phyloP scores from a whole-genome alignment of 2,329 filamentous ascomycete species.

The Nemania sp. region DNA sequence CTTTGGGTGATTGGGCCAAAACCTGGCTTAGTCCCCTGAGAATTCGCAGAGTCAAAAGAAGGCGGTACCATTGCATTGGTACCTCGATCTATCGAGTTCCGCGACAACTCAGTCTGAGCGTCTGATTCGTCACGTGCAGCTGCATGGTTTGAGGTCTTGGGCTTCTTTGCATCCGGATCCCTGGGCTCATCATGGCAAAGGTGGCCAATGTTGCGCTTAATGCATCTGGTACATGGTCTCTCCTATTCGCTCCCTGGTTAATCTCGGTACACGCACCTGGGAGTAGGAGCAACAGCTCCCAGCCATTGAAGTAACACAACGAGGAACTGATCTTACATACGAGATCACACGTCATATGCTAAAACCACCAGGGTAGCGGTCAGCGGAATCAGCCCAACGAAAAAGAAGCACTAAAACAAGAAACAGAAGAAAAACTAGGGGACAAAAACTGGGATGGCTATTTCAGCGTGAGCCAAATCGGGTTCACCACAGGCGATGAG shows the following conservation, averaged over 20 bases:
- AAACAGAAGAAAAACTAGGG: constrained; percentile 16
- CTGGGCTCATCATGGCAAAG: constrained; percentile 97
- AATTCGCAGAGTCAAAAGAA: constrained; percentile 45
- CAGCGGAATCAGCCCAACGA: constrained; percentile 46
- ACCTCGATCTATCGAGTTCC: constrained; percentile 58
- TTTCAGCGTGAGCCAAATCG: constrained; percentile 21
- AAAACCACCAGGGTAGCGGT: constrained; percentile 48
- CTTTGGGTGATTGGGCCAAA: constrained; percentile 54
- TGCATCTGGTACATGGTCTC: constrained; percentile 93
- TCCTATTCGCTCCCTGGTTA: constrained; percentile 62
- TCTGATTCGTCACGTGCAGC: constrained; percentile 65
- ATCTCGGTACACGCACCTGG: constrained; percentile 38
- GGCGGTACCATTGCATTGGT: constrained; percentile 61
- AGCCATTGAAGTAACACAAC: constrained; percentile 36
- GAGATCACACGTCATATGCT: constrained; percentile 94
- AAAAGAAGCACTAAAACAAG: constrained; percentile 16
- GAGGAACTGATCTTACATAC: constrained; percentile 59
- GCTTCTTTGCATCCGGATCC: constrained; percentile 78
- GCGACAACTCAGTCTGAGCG: constrained; percentile 54
- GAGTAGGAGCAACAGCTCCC: constrained; percentile 31
- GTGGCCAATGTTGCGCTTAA: constrained; percentile 98
- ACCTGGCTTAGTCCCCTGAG: constrained; percentile 48
- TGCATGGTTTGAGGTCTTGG: constrained; percentile 65
- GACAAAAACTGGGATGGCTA: constrained; percentile 7
- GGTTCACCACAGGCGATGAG: constrained; percentile 29